Evolutionary conservation across 2,329 filamentous ascomycete species (phyloP), one percentile per base, ranked within the genome.

Genomic region (Aspergillus felis): DNA sequence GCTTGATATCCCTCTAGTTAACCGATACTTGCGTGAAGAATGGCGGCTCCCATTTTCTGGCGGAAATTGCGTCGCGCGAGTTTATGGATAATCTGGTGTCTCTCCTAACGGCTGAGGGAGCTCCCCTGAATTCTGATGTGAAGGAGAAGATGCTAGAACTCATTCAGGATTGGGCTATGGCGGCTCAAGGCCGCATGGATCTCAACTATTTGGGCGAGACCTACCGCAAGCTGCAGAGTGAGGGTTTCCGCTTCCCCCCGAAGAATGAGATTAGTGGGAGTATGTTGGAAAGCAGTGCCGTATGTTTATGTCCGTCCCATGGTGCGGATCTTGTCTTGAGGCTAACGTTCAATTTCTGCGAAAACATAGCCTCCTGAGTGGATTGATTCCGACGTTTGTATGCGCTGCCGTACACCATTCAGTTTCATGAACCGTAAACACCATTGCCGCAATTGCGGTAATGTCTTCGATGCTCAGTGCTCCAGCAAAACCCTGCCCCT

Each of bases 1-100:
- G 29, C 28, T 7, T 50, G 38, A 35, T 35, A n/a, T 8, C 25
- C 10, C 25, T 35, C 22, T 66, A 88, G 91, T 88, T 99, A 68
- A 96, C 92, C 64, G 94, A 99, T 78, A 97, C 94, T 0, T 99
- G 94, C 73, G 92, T 97, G 60, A 99, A 99, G 80, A 99, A 99
- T 80, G 94, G 94, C 58, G 94, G 94, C 66, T 85, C 89, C 42
- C 94, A 99, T 76, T 99, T 99, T 75, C 87, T 99, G 51, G 84
- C 87, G 64, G 94, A 99, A 78, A 94, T 99, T 66, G 93, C 94
- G 44, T 97, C 93, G 20, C 87, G 92, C 62, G 94, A 99, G 78
- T 99, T 97, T 71, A 95, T 99, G 89, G 94, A 99, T 77, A 97
- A 97, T 72, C 79, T 99, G 53, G 88, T 91, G 20, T 97, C 93